Evolutionary conservation across 768 basidiomycete genomes (phyloP).

Genomic region (Amanita jacksonii): DNA sequence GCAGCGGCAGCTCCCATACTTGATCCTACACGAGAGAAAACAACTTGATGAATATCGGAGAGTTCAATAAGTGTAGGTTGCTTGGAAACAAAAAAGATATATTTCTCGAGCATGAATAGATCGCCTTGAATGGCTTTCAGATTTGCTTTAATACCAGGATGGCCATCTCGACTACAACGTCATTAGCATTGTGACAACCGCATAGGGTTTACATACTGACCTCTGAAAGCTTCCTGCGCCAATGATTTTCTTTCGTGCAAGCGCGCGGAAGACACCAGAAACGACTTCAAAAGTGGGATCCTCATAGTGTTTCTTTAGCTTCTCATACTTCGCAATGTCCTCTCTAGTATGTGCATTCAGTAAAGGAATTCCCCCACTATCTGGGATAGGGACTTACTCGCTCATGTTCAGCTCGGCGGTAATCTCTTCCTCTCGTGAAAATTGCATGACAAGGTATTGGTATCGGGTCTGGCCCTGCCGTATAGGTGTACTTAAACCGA

Average conservation of each 20-base stretch:
- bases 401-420: constrained; percentile 90
- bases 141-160: constrained; percentile 95
- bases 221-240: constrained; percentile 82
- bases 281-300: constrained; percentile 94
- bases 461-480: constrained; percentile 97
- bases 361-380: constrained; percentile 3
- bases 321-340: constrained; percentile 68
- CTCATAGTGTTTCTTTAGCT: constrained; percentile 89
- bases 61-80: constrained; percentile 87
- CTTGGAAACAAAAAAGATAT: constrained; percentile 96
- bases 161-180: constrained; percentile 63
- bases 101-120: constrained; percentile 96
- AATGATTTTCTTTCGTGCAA: constrained; percentile 87
- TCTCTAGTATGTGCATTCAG: constrained; percentile 35
- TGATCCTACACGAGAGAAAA: constrained; percentile 90
- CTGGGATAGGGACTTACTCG: constrained; percentile 48
- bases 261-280: constrained; percentile 84
- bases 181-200: neutral
- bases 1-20: constrained; percentile 75
- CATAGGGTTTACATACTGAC: constrained; percentile 27
- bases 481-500: constrained; percentile 88
- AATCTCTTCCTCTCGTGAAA: constrained; percentile 93
- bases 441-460: constrained; percentile 97
- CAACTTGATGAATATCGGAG: constrained; percentile 78
- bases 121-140: constrained; percentile 95